Evolutionary conservation across 2,329 filamentous ascomycete genomes (phyloP), one percentile per base, ranked within the genome.

Genomic region (Zopfia rhizophila): DNA sequence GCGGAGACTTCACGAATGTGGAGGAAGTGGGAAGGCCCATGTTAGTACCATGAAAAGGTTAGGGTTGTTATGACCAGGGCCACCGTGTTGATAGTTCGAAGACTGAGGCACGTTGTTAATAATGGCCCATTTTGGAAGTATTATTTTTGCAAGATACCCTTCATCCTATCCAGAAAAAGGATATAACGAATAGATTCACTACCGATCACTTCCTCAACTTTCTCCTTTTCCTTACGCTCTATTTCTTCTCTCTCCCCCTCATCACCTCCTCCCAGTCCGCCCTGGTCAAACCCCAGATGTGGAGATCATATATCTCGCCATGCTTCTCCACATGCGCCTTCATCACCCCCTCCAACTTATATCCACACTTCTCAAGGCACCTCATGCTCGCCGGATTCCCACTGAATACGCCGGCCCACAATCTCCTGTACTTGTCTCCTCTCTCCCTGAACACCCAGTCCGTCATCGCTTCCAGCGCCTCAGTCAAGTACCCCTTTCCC

Each of bases 351-450:
- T 76, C 75, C 14, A 42, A 35, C 21, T 31, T 39, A 55, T 70
- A 77, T 7, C 73, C 73, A 45, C 63, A 65, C 58, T 69, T 72
- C 45, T 69, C 51, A 47, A 77, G 60, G 27, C 66, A 54, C 30
- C 60, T 60, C 53, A 61, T 64, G 48, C 72, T 75, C 5, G 46
- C 70, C 13, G 32, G 14, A 51, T 77, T 76, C 7, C 46, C 57
- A n/a, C 50, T 51, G 24, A 57, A 61, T 2, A 68, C 63, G 5
- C 49, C 43, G 1, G 58, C 70, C 38, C 56, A 68, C 28, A 77
- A 11, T 38, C 66, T 55, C 22, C 56, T 55, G 36, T 68, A 45
- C 11, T 58, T 51, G 14, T 42, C 45, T 8, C 44, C 38, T 8
- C 49, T 33, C 22, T 38, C 38, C 1, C 7, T 14, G 21, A 74